Base-by-base conservation (phyloP, 495 filamentous ascomycete species). In the Neurospora tetrasperma region DNA sequence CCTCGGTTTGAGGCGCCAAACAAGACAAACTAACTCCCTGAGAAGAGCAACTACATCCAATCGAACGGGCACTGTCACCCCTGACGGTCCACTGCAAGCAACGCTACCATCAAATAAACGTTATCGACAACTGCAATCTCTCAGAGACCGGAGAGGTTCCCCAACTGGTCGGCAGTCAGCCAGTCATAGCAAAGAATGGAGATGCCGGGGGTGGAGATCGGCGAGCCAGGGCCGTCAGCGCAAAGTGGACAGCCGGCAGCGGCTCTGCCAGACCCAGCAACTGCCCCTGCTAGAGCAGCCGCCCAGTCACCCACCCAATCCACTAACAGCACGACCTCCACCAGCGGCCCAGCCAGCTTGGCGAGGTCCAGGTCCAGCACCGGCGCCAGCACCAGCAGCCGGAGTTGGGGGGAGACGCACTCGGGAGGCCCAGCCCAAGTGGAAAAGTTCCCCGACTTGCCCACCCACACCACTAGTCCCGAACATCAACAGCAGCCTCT, bases 381-480 rank as follows among this genome's bases (percentile, higher is more conserved):
- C 54, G 54, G 54, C 54, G 54, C 54, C 73, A 69, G 75, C 62
- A 66, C 54, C 70, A 69, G 68, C 62, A 62, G 35, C 35, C 35
- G 35, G 35, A 38, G 54, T 62, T 62, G 54, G 54, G 54, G 54
- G 54, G 54, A 62, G 23, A 35, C 54, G 54, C 31, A 62, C 46
- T 54, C 20, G 10, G 20, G 46, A 54, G 46, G 46, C 54, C 54
- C 54, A 18, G 54, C 31, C 27, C 54, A 62, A 23, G 23, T 62
- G 14, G 77, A 78, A 72, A 77, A 72, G 73, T 80, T 80, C 76
- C 78, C 78, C 44, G 78, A 78, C 40, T 72, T 77, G 48, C 71
- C 77, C 78, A 78, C 42, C 18, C 44, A 35, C 72, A 72, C 69
- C 59, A 46, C 62, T 62, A 74, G 71, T 38, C 42, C 73, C 68